phyloP scores from a whole-genome alignment of 1,284 basidiomycete species.

The Leccinum subfulvum region DNA sequence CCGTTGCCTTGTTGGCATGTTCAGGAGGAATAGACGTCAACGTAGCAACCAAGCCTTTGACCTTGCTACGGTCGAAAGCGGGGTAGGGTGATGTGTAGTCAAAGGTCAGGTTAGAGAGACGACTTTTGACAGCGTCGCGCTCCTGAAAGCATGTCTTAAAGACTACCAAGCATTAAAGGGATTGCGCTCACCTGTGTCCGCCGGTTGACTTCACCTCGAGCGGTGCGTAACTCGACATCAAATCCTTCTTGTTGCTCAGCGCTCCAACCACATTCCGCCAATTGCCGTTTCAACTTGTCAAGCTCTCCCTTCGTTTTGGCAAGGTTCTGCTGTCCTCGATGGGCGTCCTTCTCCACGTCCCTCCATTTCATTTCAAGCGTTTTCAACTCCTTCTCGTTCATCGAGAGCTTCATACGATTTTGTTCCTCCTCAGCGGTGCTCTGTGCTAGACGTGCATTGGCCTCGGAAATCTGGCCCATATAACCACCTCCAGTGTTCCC shows the following conservation, averaged over 20 bases:
- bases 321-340: constrained; percentile 73
- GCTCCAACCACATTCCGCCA: constrained; percentile 77
- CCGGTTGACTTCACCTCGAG: constrained; percentile 56
- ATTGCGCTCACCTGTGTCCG: constrained; percentile 62
- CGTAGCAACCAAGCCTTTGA: constrained; percentile 92
- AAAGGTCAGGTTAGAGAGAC: constrained; percentile 79
- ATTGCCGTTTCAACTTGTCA: constrained; percentile 51
- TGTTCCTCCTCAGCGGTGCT: constrained; percentile 87
- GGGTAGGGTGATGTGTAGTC: constrained; percentile 78
- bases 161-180: not conserved
- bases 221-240: constrained; percentile 56
- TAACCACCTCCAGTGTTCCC: constrained; percentile 79
- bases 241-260: constrained; percentile 70
- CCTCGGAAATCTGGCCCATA: constrained; percentile 94
- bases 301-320: constrained; percentile 62
- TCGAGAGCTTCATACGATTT: constrained; percentile 72
- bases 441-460: constrained; percentile 73
- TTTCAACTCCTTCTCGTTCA: constrained; percentile 82
- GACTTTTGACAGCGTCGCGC: constrained; percentile 70
- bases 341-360: constrained; percentile 81
- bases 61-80: constrained; percentile 82
- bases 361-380: constrained; percentile 79
- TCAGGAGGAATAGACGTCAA: constrained; percentile 74
- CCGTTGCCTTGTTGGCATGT: constrained; percentile 81
- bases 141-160: constrained; percentile 43